phyloP scores from a whole-genome alignment of 192 early-diverging fungal genomes.

The Backusella luteola region DNA sequence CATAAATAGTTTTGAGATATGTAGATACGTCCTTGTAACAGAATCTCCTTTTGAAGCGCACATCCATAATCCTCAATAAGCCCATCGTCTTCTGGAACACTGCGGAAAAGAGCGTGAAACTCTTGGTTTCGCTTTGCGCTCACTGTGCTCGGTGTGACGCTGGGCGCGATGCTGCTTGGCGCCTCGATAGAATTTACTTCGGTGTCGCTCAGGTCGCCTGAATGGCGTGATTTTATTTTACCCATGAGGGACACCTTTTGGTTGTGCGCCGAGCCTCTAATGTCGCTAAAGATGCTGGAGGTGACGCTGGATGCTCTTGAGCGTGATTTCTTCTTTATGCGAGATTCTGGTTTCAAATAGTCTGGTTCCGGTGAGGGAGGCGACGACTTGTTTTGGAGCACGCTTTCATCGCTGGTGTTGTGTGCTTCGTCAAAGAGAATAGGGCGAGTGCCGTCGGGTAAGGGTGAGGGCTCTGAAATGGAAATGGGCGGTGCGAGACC shows the following conservation, averaged over 20 bases:
- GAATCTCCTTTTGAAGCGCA: slow-evolving; percentile 86
- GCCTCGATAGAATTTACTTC: neutral
- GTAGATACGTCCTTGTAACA: slow-evolving; percentile 84
- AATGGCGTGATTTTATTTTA: slow-evolving; percentile 6
- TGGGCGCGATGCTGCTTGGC: slow-evolving; percentile 15
- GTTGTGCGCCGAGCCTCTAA: neutral
- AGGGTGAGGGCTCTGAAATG: neutral
- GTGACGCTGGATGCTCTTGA: slow-evolving; percentile 24
- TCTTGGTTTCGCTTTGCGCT: slow-evolving; percentile 48
- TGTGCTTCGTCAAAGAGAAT: neutral
- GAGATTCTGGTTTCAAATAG: neutral
- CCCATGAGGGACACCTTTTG: neutral
- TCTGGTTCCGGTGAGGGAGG: neutral
- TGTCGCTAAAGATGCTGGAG: neutral
- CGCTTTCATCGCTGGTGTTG: neutral
- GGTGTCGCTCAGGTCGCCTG: neutral
- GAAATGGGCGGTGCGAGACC: slow-evolving; percentile 5
- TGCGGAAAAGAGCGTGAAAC: slow-evolving; percentile 54
- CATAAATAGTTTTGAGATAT: slow-evolving; percentile 77
- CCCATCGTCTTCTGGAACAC: slow-evolving; percentile 53
- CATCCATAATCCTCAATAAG: slow-evolving; percentile 75
- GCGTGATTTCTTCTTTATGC: neutral
- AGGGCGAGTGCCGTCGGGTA: neutral
- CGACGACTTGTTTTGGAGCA: neutral
- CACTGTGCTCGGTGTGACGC: slow-evolving; percentile 22